A percentile compares a stretch with the other conserved stretches of the same genome.
phyloP scores from a whole-genome alignment of 192 early-diverging fungal genomes.

The Backusella parvicylindrica region DNA sequence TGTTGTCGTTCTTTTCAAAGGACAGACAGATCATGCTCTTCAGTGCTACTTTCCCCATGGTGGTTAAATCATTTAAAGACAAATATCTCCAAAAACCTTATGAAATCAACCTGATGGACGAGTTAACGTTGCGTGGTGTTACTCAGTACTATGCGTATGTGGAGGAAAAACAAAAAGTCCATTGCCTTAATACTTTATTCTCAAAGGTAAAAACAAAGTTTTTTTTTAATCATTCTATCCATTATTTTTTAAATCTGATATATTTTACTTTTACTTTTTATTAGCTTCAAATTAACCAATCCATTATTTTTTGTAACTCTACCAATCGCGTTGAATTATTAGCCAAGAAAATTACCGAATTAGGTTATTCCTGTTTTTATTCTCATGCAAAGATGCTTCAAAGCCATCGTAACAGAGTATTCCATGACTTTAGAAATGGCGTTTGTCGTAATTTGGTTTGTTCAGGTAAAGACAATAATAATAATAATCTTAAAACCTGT shows the following conservation, averaged over 20 bases:
- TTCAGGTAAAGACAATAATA: slow-evolving; percentile 66
- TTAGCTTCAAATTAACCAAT: slow-evolving; percentile 98
- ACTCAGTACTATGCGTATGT: slow-evolving; percentile 99
- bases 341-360: slow-evolving; percentile 98
- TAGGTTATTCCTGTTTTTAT: slow-evolving; percentile 99
- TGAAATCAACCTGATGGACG: slow-evolving; percentile 99
- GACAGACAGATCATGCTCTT: slow-evolving; percentile 95
- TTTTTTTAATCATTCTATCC: neutral
- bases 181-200: slow-evolving; percentile 91
- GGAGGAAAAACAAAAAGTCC: slow-evolving; percentile 98
- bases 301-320: slow-evolving; percentile 99
- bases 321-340: slow-evolving; percentile 98
- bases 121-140: slow-evolving; percentile 94
- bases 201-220: slow-evolving; percentile 54
- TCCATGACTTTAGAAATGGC: slow-evolving; percentile 98
- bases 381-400: slow-evolving; percentile 99
- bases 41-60: slow-evolving; percentile 96
- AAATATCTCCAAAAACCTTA: slow-evolving; percentile 94
- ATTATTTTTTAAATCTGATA: neutral
- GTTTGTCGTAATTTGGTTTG: slow-evolving; percentile 97
- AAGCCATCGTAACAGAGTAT: slow-evolving; percentile 97
- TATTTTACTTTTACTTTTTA: neutral
- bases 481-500: no score
- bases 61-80: slow-evolving; percentile 98
- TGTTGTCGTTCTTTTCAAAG: slow-evolving; percentile 84